phyloP scores from a whole-genome alignment of 768 basidiomycete genomes.

The Suillus fuscotomentosus region DNA sequence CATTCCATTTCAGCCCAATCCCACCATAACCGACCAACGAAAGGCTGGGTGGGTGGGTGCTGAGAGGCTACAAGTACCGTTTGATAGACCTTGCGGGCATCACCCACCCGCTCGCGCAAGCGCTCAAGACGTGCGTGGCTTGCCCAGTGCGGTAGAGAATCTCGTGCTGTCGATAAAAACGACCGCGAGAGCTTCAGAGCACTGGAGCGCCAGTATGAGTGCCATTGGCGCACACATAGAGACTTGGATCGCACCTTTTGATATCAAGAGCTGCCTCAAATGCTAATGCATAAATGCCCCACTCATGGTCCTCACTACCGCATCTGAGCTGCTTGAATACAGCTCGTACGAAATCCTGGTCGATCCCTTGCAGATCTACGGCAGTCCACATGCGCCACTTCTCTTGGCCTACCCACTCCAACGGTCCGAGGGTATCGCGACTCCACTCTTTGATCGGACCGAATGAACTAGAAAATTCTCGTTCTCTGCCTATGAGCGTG shows the following conservation, averaged over 20 bases:
- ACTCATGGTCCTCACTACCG: constrained; percentile 49
- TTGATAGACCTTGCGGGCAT: constrained; percentile 77
- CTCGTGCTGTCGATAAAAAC: constrained; percentile 53
- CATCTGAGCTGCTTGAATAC: constrained; percentile 59
- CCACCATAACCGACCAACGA: constrained; percentile 63
- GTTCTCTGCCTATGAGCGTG: constrained; percentile 63
- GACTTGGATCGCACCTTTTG: constrained; percentile 47
- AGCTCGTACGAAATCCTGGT: constrained; percentile 49
- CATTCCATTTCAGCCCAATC: constrained; percentile 87
- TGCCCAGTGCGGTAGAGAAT: constrained; percentile 68
- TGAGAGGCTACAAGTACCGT: constrained; percentile 55
- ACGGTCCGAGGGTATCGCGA: constrained; percentile 47
- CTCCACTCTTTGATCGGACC: constrained; percentile 72
- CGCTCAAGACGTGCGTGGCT: constrained; percentile 75
- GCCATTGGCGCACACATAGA: constrained; percentile 10
- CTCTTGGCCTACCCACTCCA: constrained; percentile 44
- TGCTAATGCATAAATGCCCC: constrained; percentile 65
- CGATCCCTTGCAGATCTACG: constrained; percentile 50
- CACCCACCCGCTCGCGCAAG: constrained; percentile 58
- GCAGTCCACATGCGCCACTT: constrained; percentile 42
- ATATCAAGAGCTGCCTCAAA: constrained; percentile 62
- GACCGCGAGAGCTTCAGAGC: constrained; percentile 68
- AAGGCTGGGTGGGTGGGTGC: constrained; percentile 32
- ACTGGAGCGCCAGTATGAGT: constrained; percentile 32
- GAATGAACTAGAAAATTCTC: constrained; percentile 57